These are phyloP conservation scores for Plasmodium vivax DNA, from an alignment of 169 alveolate species.

Conservation along the genomic window DNA sequence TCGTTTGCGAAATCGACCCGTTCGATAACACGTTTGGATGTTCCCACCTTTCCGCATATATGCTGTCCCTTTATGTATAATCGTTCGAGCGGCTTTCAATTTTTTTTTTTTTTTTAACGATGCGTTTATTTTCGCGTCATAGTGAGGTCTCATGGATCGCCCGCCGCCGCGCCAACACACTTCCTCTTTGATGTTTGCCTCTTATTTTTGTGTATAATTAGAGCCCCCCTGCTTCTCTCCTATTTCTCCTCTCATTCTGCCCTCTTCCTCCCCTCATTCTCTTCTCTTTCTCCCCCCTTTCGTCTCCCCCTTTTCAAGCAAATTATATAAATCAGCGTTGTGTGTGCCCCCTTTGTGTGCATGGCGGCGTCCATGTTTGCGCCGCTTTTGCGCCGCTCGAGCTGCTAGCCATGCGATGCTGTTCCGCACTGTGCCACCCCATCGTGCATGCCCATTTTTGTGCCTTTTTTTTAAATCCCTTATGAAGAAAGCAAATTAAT, in stretches of 20 bases:
- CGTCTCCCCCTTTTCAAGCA: background rate
- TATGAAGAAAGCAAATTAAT: conserved; percentile 12
- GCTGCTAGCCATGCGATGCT: background rate
- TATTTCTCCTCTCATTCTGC: too few species aligned
- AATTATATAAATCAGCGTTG: background rate
- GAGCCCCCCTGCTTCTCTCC: background rate
- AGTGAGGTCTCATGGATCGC: background rate
- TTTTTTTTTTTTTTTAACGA: background rate
- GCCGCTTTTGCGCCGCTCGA: background rate
- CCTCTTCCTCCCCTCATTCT: too few species aligned
- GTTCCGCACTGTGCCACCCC: background rate
- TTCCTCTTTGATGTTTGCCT: conserved; percentile 20
- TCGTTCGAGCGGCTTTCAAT: background rate
- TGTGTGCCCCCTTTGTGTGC: background rate
- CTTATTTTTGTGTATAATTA: conserved; percentile 22
- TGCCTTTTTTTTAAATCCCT: background rate
- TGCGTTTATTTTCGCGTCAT: background rate
- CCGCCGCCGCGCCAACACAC: background rate
- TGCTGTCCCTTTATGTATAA: background rate
- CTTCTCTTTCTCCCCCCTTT: background rate
- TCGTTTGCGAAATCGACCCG: background rate
- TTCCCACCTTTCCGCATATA: background rate
- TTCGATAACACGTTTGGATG: background rate
- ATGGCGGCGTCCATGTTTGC: background rate
- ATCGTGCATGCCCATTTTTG: background rate